Base-by-base conservation (phyloP, 169 alveolate genomes). In the Eimeria maxima region DNA sequence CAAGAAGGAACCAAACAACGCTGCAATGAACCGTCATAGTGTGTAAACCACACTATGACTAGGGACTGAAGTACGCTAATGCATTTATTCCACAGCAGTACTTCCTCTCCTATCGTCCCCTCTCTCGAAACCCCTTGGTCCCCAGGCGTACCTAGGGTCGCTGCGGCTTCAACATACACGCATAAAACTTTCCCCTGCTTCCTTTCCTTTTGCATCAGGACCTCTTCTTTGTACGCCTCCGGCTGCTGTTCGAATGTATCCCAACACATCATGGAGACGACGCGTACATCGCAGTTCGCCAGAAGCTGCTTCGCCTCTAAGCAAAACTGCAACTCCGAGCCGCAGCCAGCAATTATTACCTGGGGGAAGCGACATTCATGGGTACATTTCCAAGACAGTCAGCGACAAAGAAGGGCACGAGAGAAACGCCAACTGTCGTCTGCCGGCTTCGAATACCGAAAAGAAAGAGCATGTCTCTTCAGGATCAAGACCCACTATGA, bases 261-360 rank as follows among this genome's bases (percentile, higher is more conserved):
- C 98, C 98, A 98, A 88, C 98, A 97, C 29, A 98, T 98, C 93
- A 98, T 96, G 29, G 98, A 97, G 29, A 98, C 98, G 63, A 97
- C 90, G 69, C 98, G 98, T 13, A 97, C 97, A 71, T 96, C 94
- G 91, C 95, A 95, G 24, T 87, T 44, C 8, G 67, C 38, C 86
- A 96, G 95, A 90, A 97, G 80, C 53, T 96, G 78, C 87, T 90
- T 93, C 13, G 98, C 98, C 65, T 95, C 97, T n/a, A 96, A 95
- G 87, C 97, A 94, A 78, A 97, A 91, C 55, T 96, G 98, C 47
- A 97, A 80, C 93, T 97, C 98, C 45, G 97, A 90, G 44, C 98
- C 98, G 47, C 97, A 86, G 53, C 96, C 97, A 29, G 95, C 96
- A 63, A 97, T 45, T 45, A 97, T 74, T 65, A 97, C 98, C 97